A percentile compares a stretch with the other conserved stretches of the same genome.
phyloP scores from a whole-genome alignment of 2,329 filamentous ascomycete species.

The Thyridium curvatum region DNA sequence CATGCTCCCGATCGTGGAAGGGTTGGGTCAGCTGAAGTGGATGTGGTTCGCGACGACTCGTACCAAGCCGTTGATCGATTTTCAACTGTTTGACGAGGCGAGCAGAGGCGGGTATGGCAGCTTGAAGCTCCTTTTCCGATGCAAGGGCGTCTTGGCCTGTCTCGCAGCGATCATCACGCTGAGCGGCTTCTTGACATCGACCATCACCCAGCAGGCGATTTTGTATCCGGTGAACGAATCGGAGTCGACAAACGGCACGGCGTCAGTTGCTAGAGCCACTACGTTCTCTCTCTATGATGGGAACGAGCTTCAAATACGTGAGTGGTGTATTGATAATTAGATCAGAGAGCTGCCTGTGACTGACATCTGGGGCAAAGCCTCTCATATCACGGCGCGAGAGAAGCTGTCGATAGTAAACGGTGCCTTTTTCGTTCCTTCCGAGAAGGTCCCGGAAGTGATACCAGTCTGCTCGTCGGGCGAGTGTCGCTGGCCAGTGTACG shows the following conservation, averaged over 20 bases:
- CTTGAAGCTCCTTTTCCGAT: slow-evolving; percentile 9
- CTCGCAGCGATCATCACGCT: slow-evolving; percentile 12
- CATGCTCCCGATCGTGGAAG: slow-evolving; percentile 15
- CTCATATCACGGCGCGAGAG: background rate
- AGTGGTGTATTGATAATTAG: background rate
- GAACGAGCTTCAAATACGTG: background rate
- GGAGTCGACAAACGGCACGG: background rate
- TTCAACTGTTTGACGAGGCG: slow-evolving; percentile 15
- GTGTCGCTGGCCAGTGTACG: slow-evolving; percentile 10
- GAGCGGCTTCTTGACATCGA: slow-evolving; percentile 12
- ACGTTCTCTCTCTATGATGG: slow-evolving; percentile 3
- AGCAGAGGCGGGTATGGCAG: slow-evolving; percentile 12
- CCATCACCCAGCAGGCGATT: slow-evolving; percentile 13
- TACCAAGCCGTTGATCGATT: slow-evolving; percentile 10
- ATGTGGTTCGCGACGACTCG: slow-evolving; percentile 12
- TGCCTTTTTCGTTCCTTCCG: slow-evolving; percentile 3
- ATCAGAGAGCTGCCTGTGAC: background rate
- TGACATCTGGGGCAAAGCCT: background rate
- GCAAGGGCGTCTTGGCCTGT: slow-evolving; percentile 8
- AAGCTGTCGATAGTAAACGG: slow-evolving; percentile 2
- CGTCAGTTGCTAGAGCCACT: background rate
- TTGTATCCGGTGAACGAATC: slow-evolving; percentile 2
- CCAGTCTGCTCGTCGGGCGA: slow-evolving; percentile 10
- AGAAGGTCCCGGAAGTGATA: background rate
- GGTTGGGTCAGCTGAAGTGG: slow-evolving; percentile 18